Conservation (phyloP, 129 eudicot species). For the Dittrichia graveolens region DNA sequence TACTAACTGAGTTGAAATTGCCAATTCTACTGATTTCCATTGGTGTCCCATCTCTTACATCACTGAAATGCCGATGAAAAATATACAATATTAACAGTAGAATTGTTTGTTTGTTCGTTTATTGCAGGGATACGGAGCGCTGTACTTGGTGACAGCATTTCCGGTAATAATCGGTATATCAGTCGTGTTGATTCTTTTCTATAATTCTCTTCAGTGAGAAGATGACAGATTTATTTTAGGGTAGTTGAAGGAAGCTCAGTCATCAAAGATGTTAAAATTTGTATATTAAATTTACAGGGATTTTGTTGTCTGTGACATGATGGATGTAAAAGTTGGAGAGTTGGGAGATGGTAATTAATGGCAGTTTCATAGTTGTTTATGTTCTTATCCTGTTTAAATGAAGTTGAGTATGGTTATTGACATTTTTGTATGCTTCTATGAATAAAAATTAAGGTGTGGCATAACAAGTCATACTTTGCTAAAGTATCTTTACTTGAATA, state of each 20-base stretch:
- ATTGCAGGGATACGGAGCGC: slow-evolving; percentile 87
- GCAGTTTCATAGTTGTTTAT: too few relatives aligned
- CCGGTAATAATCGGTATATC: slow-evolving; percentile 91
- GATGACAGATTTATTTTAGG: slow-evolving; percentile 27
- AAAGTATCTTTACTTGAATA: too few relatives aligned
- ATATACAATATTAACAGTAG: background rate
- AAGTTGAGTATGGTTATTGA: too few relatives aligned
- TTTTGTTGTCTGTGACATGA: slow-evolving; percentile 13
- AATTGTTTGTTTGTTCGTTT: slow-evolving; percentile 8
- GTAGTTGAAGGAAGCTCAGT: slow-evolving; percentile 25
- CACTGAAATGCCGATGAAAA: too few relatives aligned
- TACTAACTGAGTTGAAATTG: too few relatives aligned
- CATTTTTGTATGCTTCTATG: too few relatives aligned
- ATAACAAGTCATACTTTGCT: too few relatives aligned
- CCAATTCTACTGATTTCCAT: too few relatives aligned
- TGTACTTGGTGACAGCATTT: slow-evolving; percentile 82
- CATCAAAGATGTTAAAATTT: slow-evolving; percentile 20
- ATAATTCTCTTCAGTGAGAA: slow-evolving; percentile 76
- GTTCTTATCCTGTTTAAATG: too few relatives aligned
- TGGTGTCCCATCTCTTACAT: too few relatives aligned
- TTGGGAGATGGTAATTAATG: background rate
- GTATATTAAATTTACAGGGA: slow-evolving; percentile 14
- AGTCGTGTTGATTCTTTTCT: slow-evolving; percentile 89
- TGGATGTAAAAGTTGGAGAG: slow-evolving; percentile 14
- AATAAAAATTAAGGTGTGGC: too few relatives aligned